Base-by-base conservation (phyloP, 345 rosid genomes). In the Populus pruinosa region DNA sequence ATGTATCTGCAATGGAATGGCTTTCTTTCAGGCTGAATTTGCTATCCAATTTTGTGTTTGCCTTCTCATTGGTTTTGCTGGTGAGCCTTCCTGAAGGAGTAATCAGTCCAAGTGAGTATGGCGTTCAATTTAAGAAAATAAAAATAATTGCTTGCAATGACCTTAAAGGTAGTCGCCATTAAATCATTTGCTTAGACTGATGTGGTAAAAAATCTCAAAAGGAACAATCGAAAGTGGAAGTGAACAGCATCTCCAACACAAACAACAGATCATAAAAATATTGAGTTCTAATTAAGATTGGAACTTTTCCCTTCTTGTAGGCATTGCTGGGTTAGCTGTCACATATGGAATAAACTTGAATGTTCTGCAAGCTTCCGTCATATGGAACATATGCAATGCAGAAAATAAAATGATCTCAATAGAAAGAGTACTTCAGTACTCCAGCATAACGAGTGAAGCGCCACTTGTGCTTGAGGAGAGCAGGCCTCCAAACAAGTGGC, bases 381-480 rank as follows among this genome's bases (percentile, higher is more conserved):
- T 94, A 83, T 91, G 97, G 98, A 89, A 90, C 82, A 88, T 93
- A 47, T 93, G 98, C 80, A 90, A 91, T 80, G 96, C 98, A 71
- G 98, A 94, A 81, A 93, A 89, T 85, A 89, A 93, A 76, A 94
- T 94, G 90, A 94, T 94, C 12, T 94, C 98, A 21, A 94, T 94
- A 33, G 98, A 94, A 82, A 88, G 98, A 83, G 87, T 94, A 33
- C 88, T 91, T 78, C 98, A 94, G 83, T 93, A 94, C 80, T 90
- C 98, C 62, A 86, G 87, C 72, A 72, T 94, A 79, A 78, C 70
- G 36, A 89, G 97, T 63, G 98, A 94, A 86, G 93, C 98, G 23
- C 87, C 97, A 69, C 84, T 90, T 70, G 82, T 88, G 33, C 76
- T 86, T 71, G 94, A 89, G 75, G 94, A 88, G 74, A 73, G 79